phyloP scores from a whole-genome alignment of 2,329 filamentous ascomycete genomes.

The Aureobasidium sp. region DNA sequence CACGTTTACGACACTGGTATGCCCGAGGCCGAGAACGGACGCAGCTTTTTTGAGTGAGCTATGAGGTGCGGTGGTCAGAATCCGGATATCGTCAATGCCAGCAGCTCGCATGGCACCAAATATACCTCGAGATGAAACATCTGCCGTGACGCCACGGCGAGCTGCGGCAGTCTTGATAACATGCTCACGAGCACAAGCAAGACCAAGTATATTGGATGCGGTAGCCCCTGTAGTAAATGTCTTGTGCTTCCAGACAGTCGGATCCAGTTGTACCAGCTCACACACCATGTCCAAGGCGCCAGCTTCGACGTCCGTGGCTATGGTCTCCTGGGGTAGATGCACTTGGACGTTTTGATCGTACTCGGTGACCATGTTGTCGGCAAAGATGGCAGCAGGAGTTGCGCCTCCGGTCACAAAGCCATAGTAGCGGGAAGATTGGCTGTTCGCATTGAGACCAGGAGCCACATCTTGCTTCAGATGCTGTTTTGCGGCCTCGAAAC shows the following conservation, averaged over 20 bases:
- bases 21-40: conserved; percentile 71
- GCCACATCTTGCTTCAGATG: conserved; percentile 42
- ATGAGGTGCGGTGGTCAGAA: conserved; percentile 76
- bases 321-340: conserved; percentile 68
- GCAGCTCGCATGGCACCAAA: conserved; percentile 58
- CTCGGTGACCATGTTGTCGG: conserved; percentile 74
- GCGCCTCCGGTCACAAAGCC: conserved; percentile 82
- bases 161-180: conserved; percentile 45
- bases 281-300: conserved; percentile 62
- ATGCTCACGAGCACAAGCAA: conserved; percentile 65
- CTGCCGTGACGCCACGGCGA: conserved; percentile 25
- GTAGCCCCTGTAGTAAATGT: conserved; percentile 74
- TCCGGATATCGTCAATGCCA: conserved; percentile 60
- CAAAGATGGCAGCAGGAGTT: conserved; percentile 71
- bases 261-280: conserved; percentile 57
- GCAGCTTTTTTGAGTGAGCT: conserved; percentile 81
- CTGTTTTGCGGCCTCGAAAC: conserved; percentile 34
- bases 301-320: conserved; percentile 71
- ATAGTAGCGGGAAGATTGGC: conserved; percentile 64
- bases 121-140: conserved; percentile 64
- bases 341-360: conserved; percentile 81
- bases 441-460: conserved; percentile 59
- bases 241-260: conserved; percentile 57
- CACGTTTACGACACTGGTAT: conserved; percentile 59
- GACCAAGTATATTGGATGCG: conserved; percentile 56